Percentiles rank a stretch among this genome's conserved stretches.
Evolutionary conservation across 1,284 basidiomycete species (phyloP).

Genomic region (Ceratobasidium sp.): DNA sequence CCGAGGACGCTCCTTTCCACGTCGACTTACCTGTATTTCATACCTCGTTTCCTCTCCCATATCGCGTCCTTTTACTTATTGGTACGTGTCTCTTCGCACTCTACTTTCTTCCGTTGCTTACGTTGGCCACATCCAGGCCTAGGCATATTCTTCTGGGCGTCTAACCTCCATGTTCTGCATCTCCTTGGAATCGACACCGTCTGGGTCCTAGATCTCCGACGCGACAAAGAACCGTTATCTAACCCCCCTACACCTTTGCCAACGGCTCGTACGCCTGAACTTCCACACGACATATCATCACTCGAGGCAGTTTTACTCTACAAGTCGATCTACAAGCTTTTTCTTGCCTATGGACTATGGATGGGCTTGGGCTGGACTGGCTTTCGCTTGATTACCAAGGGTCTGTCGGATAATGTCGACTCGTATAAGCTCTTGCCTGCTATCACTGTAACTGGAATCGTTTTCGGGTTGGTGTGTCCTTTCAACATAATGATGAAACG

Average conservation of each 20-base stretch:
- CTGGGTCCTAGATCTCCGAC: constrained; percentile 73
- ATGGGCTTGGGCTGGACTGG: constrained; percentile 74
- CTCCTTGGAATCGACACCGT: constrained; percentile 79
- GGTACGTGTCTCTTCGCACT: neutral
- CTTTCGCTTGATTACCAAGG: constrained; percentile 72
- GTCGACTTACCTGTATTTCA: constrained; percentile 43
- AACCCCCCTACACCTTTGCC: constrained; percentile 37
- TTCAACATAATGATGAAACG: constrained; percentile 73
- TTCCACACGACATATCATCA: constrained; percentile 37
- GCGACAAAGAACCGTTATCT: constrained; percentile 48
- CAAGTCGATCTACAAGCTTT: constrained; percentile 76
- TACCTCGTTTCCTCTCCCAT: constrained; percentile 75
- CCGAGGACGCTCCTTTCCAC: constrained; percentile 45
- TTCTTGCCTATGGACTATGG: constrained; percentile 70
- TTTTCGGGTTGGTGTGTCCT: constrained; percentile 74
- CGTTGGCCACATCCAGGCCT: constrained; percentile 59
- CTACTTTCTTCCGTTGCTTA: neutral
- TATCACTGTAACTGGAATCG: constrained; percentile 70
- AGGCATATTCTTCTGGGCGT: constrained; percentile 84
- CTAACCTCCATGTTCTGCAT: constrained; percentile 87
- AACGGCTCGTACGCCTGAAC: constrained; percentile 40
- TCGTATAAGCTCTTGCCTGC: constrained; percentile 81
- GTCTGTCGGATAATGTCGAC: constrained; percentile 73
- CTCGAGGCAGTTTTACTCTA: constrained; percentile 64
- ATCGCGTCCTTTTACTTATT: constrained; percentile 80